Base-by-base conservation (phyloP, 2,329 filamentous ascomycete species). In the Hortaea werneckii region DNA sequence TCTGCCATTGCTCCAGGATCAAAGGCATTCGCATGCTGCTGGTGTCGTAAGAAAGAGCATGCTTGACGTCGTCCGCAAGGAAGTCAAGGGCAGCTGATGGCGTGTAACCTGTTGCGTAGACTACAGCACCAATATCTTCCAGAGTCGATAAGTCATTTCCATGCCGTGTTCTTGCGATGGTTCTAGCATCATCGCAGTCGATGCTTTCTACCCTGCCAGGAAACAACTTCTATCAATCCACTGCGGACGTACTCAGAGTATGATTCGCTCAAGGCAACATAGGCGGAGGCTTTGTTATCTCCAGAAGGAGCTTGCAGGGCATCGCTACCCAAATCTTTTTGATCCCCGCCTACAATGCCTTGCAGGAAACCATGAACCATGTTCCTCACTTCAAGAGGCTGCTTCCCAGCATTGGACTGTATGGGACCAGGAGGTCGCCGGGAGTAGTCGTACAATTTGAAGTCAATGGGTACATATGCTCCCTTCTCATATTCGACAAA, bases 21-120 rank as follows among this genome's bases (percentile, higher is more conserved):
- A 86, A 61, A 0, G 82, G 80, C n/a, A 82, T 72, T 41, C 75
- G 73, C 11, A 68, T 61, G 49, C 79, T 74, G 0, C 61, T 56
- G 0, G 76, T 62, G 1, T 78, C 76, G 55, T 83, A 76, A 5
- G 78, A 68, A 2, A 94, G 69, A 0, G 65, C 43, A 3, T 73
- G 53, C 32, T 80, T 73, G 4, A 85, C 67, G 0, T 75, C 63
- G 0, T 67, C 42, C 0, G 81, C 74, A 0, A 94, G 70, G 52
- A 82, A 87, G 5, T 76, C 73, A 7, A 92, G 64, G 0, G 81
- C 80, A 0, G 74, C 66, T 1, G 76, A 73, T 0, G 83, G 74
- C 5, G 80, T 76, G 58, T 86, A 94, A 1, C 87, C 87, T 0
- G 85, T 90, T 0, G 85, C 85, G 12, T 87, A 72, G 1, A 94